These are phyloP conservation scores for Blastobotrys petasosporus DNA, from an alignment of 1,139 yeast genomes.

Conservation along the genomic window DNA sequence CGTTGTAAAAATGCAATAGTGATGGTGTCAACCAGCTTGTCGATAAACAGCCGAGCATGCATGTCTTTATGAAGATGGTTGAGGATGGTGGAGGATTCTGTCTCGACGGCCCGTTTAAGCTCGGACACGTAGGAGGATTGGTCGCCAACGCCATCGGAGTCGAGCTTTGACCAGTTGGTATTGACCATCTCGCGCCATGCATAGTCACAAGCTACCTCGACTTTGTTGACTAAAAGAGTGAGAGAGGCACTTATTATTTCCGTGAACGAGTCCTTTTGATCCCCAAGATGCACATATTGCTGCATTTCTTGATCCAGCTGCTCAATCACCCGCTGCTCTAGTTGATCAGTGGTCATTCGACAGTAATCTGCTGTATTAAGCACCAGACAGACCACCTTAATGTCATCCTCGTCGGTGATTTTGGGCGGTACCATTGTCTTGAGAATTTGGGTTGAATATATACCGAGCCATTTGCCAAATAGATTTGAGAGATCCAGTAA, in stretches of 20 bases:
- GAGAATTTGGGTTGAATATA: constrained; percentile 58
- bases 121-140: constrained; percentile 66
- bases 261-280: constrained; percentile 50
- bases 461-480: constrained; percentile 61
- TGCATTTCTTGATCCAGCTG: constrained; percentile 41
- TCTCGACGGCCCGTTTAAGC: constrained; percentile 43
- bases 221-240: constrained; percentile 50
- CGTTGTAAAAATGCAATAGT: constrained; percentile 52
- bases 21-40: constrained; percentile 64
- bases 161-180: constrained; percentile 64
- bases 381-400: constrained; percentile 62
- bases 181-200: constrained; percentile 85
- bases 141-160: constrained; percentile 48
- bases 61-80: constrained; percentile 63
- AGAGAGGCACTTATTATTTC: constrained; percentile 56
- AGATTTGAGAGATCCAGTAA: constrained; percentile 56
- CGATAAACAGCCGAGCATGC: constrained; percentile 67
- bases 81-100: constrained; percentile 47
- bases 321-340: constrained; percentile 57
- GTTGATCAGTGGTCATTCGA: constrained; percentile 66
- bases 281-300: constrained; percentile 45
- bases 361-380: constrained; percentile 90
- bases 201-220: constrained; percentile 56
- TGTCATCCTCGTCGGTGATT: constrained; percentile 47
- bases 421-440: constrained; percentile 51